Base-by-base conservation (phyloP, 2,329 filamentous ascomycete species). In the Ophiostoma tasmaniense region DNA sequence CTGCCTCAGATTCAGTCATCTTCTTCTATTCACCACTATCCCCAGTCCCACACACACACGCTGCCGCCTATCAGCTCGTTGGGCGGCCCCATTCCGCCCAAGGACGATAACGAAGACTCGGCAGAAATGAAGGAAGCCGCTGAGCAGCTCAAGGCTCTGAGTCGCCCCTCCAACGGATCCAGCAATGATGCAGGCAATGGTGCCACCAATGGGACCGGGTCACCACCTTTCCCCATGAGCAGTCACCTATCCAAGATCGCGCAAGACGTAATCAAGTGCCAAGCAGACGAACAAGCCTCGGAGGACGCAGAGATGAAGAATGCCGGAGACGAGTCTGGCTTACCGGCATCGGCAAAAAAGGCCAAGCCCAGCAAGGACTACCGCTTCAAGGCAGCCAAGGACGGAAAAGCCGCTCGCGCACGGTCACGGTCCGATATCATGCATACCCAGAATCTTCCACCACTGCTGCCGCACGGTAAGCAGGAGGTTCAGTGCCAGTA, bases 121-220 rank as follows among this genome's bases (percentile, higher is more conserved):
- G 86, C 84, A 10, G 87, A 89, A 77, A 89, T 89, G 85, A 85
- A 89, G 73, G 86, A 89, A 76, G 87, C 87, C 25, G 87, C 87
- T 3, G 87, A 89, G 74, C 87, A 89, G 75, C 80, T 89, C 6
- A 89, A 89, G 73, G 87, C 87, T 1, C 76, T 89, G 59, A 89
- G 87, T 73, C 82, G 86, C 2, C 85, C 85, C 70, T 75, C 81
- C 22, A 84, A 83, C 71, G 83, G 66, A 10, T 11, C 10, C 59
- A 30, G 59, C 1, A 62, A 35, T 37, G 30, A 30, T 17, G 11
- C 33, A 35, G 62, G 33, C 3, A 65, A 42, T 17, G 64, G 37
- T 3, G 22, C 14, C 20, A 20, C 30, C 20, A 64, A 64, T 17
- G 30, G 67, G 30, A 68, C 61, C 20, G n/a, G 35, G 1, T 65